Conservation (phyloP, 495 filamentous ascomycete genomes). For the Penicillium lividum region DNA sequence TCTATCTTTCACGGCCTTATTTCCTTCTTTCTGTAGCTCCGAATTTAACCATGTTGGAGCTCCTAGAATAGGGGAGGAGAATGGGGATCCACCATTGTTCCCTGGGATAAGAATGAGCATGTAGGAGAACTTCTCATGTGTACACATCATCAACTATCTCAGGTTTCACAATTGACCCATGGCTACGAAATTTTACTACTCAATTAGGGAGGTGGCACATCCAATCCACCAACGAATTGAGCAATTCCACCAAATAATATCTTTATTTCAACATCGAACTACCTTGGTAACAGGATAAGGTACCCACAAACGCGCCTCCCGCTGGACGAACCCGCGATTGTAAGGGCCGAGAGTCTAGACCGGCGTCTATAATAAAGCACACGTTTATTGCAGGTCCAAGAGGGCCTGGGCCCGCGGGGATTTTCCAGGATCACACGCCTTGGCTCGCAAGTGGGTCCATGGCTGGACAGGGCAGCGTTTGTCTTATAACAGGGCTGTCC, state of each 20-base stretch:
- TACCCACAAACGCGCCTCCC: slow-evolving; percentile 5
- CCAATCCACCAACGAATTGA: not conserved
- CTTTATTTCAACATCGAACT: not conserved
- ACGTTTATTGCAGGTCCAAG: not conserved
- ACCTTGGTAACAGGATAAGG: not conserved
- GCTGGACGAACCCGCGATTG: slow-evolving; percentile 10
- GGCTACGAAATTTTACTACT: not conserved
- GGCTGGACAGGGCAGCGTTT: not conserved
- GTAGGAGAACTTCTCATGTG: slow-evolving; percentile 5
- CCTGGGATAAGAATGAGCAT: slow-evolving; percentile 7
- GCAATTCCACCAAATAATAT: not conserved
- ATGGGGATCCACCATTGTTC: not conserved
- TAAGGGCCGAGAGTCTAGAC: slow-evolving; percentile 13
- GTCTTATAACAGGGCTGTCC: not conserved
- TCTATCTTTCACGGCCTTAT: not conserved
- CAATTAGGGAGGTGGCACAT: not conserved
- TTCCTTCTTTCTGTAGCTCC: not conserved
- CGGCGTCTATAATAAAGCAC: slow-evolving; percentile 1
- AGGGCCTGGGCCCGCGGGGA: slow-evolving; percentile 12
- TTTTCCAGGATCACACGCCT: not conserved
- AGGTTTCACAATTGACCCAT: not conserved
- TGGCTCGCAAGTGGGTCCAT: slow-evolving; percentile 1
- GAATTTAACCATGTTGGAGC: not conserved
- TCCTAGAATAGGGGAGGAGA: not conserved
- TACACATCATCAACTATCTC: slow-evolving; percentile 12